phyloP scores from a whole-genome alignment of 2,329 filamentous ascomycete genomes.

The Calonectria naviculata region DNA sequence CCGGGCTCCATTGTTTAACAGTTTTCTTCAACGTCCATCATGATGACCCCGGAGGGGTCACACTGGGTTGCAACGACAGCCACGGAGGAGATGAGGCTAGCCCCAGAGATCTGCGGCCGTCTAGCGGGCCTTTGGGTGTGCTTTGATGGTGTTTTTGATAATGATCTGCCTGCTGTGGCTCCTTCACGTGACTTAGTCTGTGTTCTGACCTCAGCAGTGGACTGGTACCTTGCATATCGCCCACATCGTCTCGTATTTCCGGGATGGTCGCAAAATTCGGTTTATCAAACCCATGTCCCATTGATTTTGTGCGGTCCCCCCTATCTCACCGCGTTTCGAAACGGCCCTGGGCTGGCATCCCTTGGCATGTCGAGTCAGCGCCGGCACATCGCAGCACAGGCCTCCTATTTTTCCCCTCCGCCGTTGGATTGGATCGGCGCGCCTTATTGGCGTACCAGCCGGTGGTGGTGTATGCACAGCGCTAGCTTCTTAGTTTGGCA shows the following conservation, averaged over 20 bases:
- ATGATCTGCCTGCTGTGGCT: not conserved
- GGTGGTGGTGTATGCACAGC: not conserved
- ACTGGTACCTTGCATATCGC: not conserved
- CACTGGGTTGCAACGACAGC: not conserved
- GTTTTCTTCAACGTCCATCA: not conserved
- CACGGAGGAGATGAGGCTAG: not conserved
- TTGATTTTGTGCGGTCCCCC: not conserved
- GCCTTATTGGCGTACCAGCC: not conserved
- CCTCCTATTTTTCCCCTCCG: not conserved
- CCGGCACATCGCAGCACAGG: not conserved
- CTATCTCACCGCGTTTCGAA: slow-evolving; percentile 4
- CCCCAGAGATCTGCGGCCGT: slow-evolving; percentile 3
- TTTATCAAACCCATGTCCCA: slow-evolving; percentile 6
- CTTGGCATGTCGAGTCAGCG: not conserved
- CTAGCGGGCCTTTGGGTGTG: not conserved
- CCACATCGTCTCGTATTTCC: not conserved
- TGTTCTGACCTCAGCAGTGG: not conserved
- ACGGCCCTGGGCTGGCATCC: not conserved
- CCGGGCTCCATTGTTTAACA: not conserved
- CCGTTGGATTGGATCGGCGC: too few species aligned
- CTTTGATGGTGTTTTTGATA: slow-evolving; percentile 8
- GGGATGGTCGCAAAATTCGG: not conserved
- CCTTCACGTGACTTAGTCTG: not conserved
- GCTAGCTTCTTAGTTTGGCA: not conserved
- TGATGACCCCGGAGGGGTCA: not conserved